Evolutionary conservation across 2,329 filamentous ascomycete species (phyloP).

Genomic region (Botrytis pseudocinerea): DNA sequence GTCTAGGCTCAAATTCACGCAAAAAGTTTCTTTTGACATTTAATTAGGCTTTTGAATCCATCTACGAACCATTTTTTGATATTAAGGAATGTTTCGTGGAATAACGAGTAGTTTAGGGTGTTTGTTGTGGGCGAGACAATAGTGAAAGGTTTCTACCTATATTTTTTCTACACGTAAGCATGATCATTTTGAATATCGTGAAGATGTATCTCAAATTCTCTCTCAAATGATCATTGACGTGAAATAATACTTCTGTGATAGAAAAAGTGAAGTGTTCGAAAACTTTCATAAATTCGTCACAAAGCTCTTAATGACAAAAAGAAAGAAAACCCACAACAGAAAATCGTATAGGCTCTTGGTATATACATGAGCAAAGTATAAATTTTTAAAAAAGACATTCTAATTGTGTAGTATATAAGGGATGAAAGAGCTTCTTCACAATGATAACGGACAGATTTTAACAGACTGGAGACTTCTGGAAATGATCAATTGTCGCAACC

Average conservation of each 20-base stretch:
- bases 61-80: too few relatives aligned
- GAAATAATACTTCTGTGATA: neutral
- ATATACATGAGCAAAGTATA: neutral
- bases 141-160: neutral
- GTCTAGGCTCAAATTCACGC: accelerated
- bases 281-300: neutral
- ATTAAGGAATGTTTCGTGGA: too few relatives aligned
- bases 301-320: neutral
- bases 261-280: neutral
- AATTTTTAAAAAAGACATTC: neutral
- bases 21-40: neutral
- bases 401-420: neutral
- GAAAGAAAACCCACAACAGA: accelerated
- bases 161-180: too few relatives aligned
- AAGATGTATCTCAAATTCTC: neutral
- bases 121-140: too few relatives aligned
- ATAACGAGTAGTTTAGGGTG: too few relatives aligned
- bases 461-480: neutral
- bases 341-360: neutral
- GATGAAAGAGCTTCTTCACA: accelerated
- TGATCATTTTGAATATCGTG: neutral
- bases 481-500: neutral
- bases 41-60: too few relatives aligned
- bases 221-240: neutral
- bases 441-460: too few relatives aligned